Evolutionary conservation across 176 grass and related monocot species (phyloP).

Genomic region (Musa acuminata): DNA sequence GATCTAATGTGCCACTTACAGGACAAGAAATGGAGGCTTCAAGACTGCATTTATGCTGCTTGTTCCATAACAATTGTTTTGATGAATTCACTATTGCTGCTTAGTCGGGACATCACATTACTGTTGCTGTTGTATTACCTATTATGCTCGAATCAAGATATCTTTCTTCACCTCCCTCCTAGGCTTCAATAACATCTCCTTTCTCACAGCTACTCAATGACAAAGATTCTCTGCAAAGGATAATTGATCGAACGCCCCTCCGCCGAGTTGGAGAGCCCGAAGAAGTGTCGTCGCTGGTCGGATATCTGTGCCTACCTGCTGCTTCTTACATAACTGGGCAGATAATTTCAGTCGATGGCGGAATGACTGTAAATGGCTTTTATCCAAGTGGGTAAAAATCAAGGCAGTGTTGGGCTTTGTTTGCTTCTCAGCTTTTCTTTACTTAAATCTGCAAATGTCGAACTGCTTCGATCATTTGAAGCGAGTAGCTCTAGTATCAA

Average conservation of each 20-base stretch:
- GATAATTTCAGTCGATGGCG: constrained; percentile 62
- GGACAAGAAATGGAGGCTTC: background rate
- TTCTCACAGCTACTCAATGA: constrained; percentile 39
- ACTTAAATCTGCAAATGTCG: too few relatives aligned
- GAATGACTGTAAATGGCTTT: constrained; percentile 66
- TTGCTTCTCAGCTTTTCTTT: too few relatives aligned
- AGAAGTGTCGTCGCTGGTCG: constrained; percentile 73
- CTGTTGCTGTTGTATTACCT: too few relatives aligned
- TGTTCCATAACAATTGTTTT: background rate
- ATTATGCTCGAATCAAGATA: background rate
- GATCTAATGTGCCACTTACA: too few relatives aligned
- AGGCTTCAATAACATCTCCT: background rate
- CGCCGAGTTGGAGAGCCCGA: constrained; percentile 66
- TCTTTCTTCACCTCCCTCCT: background rate
- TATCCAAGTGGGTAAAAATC: constrained; percentile 11
- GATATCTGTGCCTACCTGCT: constrained; percentile 71
- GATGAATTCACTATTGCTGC: too few relatives aligned
- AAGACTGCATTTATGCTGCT: background rate
- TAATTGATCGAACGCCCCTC: constrained; percentile 49
- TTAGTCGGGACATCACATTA: too few relatives aligned
- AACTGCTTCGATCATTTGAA: too few relatives aligned
- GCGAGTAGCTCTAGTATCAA: too few relatives aligned
- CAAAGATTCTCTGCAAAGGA: constrained; percentile 32
- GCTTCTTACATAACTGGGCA: constrained; percentile 66
- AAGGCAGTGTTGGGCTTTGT: background rate